Evolutionary conservation across 495 filamentous ascomycete species (phyloP), one percentile per base, ranked within the genome.

Genomic region (Astrothelium macrocarpum): DNA sequence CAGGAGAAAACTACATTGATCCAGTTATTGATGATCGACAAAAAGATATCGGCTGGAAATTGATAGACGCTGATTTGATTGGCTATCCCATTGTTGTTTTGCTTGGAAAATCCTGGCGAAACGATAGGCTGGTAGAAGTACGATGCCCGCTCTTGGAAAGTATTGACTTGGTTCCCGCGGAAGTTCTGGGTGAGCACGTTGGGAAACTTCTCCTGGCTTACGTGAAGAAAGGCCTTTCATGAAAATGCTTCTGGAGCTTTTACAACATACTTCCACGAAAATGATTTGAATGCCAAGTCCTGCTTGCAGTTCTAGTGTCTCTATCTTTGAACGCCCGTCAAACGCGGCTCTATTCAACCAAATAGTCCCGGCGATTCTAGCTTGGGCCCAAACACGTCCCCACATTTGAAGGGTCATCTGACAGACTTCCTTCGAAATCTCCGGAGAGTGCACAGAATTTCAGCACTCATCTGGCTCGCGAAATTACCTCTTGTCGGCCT

Each of bases 51-150:
- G 84, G 85, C 18, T 96, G 89, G 90, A 96, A 93, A 71, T 76
- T 97, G 62, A 84, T 80, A 1, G 93, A 97, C 75, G 93, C 93
- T 1, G 91, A 96, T 71, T 68, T 94, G 60, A 82, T 96, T 64
- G 93, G 93, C 14, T 95, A 91, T 73, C 93, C 93, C 0, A 75
- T 97, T 16, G 80, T 95, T 26, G 75, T 95, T 1, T 77, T 95
- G 18, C 76, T 96, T 39, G 93, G 93, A 2, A 86, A 82, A 65
- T 79, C 76, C 20, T 96, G 92, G 91, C 80, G 73, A 67, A 78
- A 80, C 25, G 78, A 82, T 5, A 77, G 78, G 59, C 76, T 78
- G 25, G 79, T 87, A 53, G 92, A 96, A 69, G 83, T 97, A 39
- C 89, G 95, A 70, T 91, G 90, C 71, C 81, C 90, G 61, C 79